These are phyloP conservation scores for Xylaria sp. DNA, from an alignment of 2,329 filamentous ascomycete species.

Conservation along the genomic window DNA sequence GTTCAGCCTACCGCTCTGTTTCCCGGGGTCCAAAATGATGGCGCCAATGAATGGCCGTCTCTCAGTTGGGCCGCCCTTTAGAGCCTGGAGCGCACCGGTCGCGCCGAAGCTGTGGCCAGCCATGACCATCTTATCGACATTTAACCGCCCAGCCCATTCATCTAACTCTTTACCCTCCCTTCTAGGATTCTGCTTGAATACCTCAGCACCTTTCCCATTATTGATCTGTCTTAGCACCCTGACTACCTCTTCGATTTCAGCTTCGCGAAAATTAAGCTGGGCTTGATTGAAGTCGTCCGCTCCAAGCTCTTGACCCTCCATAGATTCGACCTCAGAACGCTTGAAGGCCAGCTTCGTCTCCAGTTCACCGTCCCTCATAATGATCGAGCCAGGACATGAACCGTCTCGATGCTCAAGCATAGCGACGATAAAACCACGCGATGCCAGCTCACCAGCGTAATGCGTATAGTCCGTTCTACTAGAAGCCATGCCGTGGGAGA, in stretches of 20 bases:
- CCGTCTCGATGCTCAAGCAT: constrained; percentile 64
- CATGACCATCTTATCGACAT: constrained; percentile 65
- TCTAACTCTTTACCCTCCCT: constrained; percentile 58
- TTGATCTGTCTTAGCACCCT: constrained; percentile 55
- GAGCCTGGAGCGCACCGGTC: constrained; percentile 68
- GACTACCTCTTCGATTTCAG: constrained; percentile 60
- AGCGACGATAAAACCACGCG: constrained; percentile 60
- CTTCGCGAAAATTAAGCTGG: constrained; percentile 62
- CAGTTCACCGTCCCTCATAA: constrained; percentile 48
- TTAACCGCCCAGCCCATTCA: constrained; percentile 64
- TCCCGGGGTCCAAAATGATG: constrained; percentile 73
- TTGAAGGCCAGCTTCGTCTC: constrained; percentile 51
- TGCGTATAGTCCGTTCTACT: constrained; percentile 63
- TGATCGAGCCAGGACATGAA: constrained; percentile 58
- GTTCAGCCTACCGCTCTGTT: constrained; percentile 70
- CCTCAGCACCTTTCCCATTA: constrained; percentile 50
- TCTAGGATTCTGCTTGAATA: constrained; percentile 57
- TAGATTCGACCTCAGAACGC: constrained; percentile 52
- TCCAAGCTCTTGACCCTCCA: constrained; percentile 40
- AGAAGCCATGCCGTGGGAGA: constrained; percentile 63
- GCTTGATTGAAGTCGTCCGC: constrained; percentile 54
- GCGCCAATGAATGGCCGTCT: constrained; percentile 63
- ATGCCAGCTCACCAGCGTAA: constrained; percentile 61
- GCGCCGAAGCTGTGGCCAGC: constrained; percentile 74
- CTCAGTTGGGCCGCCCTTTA: constrained; percentile 59